These are phyloP conservation scores for Hanseniaspora pseudoguilliermondii DNA, from an alignment of 805 yeast species.

Conservation along the genomic window DNA sequence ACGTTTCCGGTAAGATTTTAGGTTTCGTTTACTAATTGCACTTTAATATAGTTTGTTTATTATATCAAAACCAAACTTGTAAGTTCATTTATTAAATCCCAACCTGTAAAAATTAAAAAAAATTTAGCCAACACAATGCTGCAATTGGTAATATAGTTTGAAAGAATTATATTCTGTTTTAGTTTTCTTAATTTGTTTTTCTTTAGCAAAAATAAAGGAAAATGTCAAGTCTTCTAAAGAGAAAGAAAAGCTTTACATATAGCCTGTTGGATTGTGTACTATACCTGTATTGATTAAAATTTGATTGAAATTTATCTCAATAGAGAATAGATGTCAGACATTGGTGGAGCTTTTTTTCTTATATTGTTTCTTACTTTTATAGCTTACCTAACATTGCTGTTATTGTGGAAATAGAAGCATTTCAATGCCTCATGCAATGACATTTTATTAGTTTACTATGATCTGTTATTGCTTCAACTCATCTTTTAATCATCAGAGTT, in stretches of 20 bases:
- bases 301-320: constrained; percentile 13
- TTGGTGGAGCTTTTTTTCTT: constrained; percentile 12
- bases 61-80: not conserved
- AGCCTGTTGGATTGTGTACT: constrained; percentile 12
- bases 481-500: constrained; percentile 6
- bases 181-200: not conserved
- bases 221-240: not conserved
- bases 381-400: not conserved
- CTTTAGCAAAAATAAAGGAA: not conserved
- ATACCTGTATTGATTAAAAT: constrained; percentile 13
- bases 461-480: not conserved
- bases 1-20: constrained; percentile 96
- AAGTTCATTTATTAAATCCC: not conserved
- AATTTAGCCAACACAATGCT: not conserved
- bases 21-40: constrained; percentile 81
- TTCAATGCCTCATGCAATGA: not conserved
- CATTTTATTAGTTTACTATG: not conserved
- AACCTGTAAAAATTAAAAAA: not conserved
- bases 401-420: not conserved
- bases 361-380: not conserved
- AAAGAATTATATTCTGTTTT: constrained; percentile 5
- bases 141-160: constrained; percentile 3
- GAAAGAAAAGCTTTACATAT: constrained; percentile 6
- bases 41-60: not conserved
- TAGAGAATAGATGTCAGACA: constrained; percentile 13